phyloP scores from a whole-genome alignment of 192 early-diverging fungal species.

The Podila epicladia region DNA sequence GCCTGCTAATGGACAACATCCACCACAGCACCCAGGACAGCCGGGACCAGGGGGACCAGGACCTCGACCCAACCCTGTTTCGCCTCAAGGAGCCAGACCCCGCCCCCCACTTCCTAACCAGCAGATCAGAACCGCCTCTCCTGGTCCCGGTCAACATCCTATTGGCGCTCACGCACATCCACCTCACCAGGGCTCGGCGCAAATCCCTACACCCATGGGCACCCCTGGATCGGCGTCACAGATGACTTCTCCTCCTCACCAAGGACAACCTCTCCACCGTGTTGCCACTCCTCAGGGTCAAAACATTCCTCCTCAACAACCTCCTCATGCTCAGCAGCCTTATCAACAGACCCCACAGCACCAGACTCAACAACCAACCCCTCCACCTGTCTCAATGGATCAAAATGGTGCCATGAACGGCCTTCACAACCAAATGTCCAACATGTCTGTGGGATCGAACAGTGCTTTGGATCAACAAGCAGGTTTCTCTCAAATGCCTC shows the following conservation, averaged over 20 bases:
- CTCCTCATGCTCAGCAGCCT: conserved; percentile 4
- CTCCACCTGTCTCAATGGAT: conserved; percentile 6
- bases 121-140: neutral
- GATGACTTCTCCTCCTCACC: conserved; percentile 13
- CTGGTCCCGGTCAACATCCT: neutral
- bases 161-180: conserved; percentile 17
- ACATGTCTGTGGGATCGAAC: conserved; percentile 32
- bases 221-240: conserved; percentile 24
- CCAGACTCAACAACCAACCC: conserved; percentile 6
- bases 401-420: conserved; percentile 36
- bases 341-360: conserved; percentile 20
- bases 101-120: conserved; percentile 18
- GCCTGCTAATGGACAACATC: conserved; percentile 20
- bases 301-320: neutral
- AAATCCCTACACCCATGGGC: conserved; percentile 21
- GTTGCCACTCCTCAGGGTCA: neutral
- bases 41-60: conserved; percentile 8
- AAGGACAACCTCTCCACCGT: conserved; percentile 13
- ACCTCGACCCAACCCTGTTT: conserved; percentile 28
- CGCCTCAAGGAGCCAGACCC: conserved; percentile 33
- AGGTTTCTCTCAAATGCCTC: conserved; percentile 19
- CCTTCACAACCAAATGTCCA: conserved; percentile 37
- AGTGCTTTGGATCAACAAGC: conserved; percentile 17
- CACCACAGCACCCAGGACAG: conserved; percentile 23
- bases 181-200: conserved; percentile 21